Evolutionary conservation across 2,329 filamentous ascomycete genomes (phyloP), one percentile per base, ranked within the genome.

Genomic region (Colletotrichum paranaense): DNA sequence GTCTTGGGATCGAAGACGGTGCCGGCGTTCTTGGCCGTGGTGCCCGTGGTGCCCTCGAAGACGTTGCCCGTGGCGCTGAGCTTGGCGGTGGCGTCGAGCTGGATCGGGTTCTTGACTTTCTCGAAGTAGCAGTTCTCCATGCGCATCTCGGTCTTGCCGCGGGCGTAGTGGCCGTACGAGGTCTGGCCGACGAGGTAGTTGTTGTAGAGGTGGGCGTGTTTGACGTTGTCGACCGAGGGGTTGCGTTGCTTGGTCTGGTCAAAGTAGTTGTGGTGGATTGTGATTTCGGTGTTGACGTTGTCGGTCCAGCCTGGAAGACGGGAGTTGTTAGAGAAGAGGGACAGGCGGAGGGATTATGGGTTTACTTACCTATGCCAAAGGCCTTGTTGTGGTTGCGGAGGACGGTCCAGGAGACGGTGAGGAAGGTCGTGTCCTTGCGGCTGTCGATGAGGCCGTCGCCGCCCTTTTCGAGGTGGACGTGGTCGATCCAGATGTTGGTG

Each of bases 401-500:
- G 11, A 78, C 76, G 19, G 73, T 78, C 72, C 75, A 76, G 16
- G 78, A 79, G 4, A 79, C 77, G 16, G 78, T 79, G 3, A 76
- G 62, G 35, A 77, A 78, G 1, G 76, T 77, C 0, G 77, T 78
- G n/a, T 79, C 78, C 62, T 78, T 78, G n/a, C 77, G 76, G 62
- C 75, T 74, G 52, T 78, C 76, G 16, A 79, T 73, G 12, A 77
- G 73, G 5, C 78, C 77, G 30, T 79, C 77, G n/a, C 77, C 76
- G 8, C 67, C 74, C 24, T 70, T 72, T 49, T 79, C 77, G 3
- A 79, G 70, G 52, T 77, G 69, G 24, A 75, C 76, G 57, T 79
- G 77, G 60, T 79, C 78, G 35, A 79, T 79, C 77, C 77, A 79
- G 63, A 79, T 76, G 60, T 79, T 79, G 53, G 75, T 74, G 68